Conservation (phyloP, 164 flowering plant genomes). For the Macadamia integrifolia region DNA sequence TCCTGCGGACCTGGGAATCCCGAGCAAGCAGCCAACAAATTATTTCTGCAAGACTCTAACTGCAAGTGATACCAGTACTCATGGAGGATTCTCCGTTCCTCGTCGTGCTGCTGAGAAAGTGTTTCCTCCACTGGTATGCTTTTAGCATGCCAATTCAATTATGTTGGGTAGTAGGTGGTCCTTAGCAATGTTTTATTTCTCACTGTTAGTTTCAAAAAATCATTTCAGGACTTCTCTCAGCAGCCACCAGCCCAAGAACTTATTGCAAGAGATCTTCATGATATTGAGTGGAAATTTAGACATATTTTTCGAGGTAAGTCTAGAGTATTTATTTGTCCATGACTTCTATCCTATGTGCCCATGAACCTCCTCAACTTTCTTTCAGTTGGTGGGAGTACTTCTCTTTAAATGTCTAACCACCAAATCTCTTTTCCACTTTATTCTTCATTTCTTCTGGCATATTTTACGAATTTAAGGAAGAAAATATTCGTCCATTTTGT, state of each 20-base stretch:
- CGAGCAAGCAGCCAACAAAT: background rate
- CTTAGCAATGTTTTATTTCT: background rate
- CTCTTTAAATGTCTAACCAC: no score
- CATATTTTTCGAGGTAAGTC: background rate
- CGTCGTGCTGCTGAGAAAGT: constrained; percentile 1
- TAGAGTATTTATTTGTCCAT: no score
- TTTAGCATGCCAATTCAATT: background rate
- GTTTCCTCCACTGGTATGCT: constrained; percentile 1
- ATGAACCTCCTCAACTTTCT: no score
- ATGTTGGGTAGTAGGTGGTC: background rate
- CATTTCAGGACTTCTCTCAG: background rate
- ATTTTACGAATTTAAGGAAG: no score
- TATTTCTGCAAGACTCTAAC: no score
- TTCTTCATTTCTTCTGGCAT: no score
- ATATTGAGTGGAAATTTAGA: background rate
- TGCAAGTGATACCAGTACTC: background rate
- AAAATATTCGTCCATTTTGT: no score
- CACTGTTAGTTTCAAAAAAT: background rate
- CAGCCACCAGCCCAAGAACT: background rate
- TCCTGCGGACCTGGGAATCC: background rate
- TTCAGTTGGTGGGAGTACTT: no score
- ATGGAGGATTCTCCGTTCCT: background rate
- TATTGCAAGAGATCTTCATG: background rate
- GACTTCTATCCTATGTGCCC: no score
- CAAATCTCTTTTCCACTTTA: no score